A percentile compares a stretch with the other conserved stretches of the same genome.
These are phyloP conservation scores for Butyriboletus loyo DNA, from an alignment of 768 basidiomycete genomes.

Conservation along the genomic window DNA sequence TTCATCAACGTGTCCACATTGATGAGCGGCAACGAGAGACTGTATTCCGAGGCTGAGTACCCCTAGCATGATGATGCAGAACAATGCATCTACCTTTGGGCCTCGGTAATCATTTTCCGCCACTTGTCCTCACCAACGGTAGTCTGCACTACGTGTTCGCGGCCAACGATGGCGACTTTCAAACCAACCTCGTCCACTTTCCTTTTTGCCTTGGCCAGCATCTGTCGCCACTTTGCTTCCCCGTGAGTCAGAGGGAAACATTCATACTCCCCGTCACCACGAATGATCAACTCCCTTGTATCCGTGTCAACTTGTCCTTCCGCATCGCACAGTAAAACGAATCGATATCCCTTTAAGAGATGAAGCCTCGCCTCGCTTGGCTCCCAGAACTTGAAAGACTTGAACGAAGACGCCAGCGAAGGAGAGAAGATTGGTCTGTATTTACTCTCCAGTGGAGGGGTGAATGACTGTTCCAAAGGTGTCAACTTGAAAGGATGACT, in stretches of 20 bases:
- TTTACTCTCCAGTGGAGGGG: conserved; percentile 50
- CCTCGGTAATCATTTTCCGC: conserved; percentile 50
- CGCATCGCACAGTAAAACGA: conserved; percentile 60
- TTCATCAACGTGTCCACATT: conserved; percentile 48
- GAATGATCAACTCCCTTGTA: conserved; percentile 50
- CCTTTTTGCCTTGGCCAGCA: conserved; percentile 49
- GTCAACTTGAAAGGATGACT: conserved; percentile 32
- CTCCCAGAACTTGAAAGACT: conserved; percentile 59
- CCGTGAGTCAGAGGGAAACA: conserved; percentile 54
- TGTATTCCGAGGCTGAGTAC: conserved; percentile 20
- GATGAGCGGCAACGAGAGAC: conserved; percentile 43
- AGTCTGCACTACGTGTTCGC: conserved; percentile 43
- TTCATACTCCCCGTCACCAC: conserved; percentile 62
- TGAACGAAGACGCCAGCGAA: conserved; percentile 45
- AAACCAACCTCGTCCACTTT: conserved; percentile 44
- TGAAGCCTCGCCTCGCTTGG: conserved; percentile 60
- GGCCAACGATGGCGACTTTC: conserved; percentile 51
- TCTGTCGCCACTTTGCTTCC: conserved; percentile 46
- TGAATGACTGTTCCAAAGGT: conserved; percentile 50
- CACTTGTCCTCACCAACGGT: conserved; percentile 56
- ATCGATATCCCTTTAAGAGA: conserved; percentile 52
- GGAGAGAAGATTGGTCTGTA: conserved; percentile 59
- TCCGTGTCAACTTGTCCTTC: conserved; percentile 47
- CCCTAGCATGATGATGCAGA: background rate
- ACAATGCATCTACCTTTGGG: conserved; percentile 41